These are phyloP conservation scores for Ogataea trehalophila DNA, from an alignment of 805 yeast genomes.

Conservation along the genomic window DNA sequence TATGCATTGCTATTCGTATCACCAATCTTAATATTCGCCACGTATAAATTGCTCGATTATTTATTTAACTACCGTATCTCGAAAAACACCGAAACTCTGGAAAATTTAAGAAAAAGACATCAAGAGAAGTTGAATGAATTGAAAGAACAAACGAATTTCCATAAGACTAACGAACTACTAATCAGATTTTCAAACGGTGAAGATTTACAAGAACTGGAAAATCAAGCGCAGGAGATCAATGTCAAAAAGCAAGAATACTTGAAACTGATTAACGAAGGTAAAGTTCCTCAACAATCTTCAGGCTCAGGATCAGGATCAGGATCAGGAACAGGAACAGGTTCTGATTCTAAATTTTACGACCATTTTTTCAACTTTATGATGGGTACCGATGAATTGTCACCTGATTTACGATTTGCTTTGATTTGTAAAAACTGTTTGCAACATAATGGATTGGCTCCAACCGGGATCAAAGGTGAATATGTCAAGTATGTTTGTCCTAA, in stretches of 20 bases:
- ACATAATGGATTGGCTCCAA: conserved; percentile 83
- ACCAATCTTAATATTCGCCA: conserved; percentile 13
- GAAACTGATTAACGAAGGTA: conserved; percentile 29
- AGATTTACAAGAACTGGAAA: conserved; percentile 36
- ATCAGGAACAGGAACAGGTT: conserved; percentile 1
- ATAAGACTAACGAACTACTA: conserved; percentile 69
- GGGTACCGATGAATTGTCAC: conserved; percentile 62
- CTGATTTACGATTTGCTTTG: conserved; percentile 62
- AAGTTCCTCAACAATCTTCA: conserved; percentile 8
- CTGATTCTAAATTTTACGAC: conserved; percentile 13
- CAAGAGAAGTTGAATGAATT: conserved; percentile 32
- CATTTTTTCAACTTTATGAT: conserved; percentile 40
- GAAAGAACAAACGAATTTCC: conserved; percentile 59
- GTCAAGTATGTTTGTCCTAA: conserved; percentile 60
- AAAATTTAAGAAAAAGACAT: conserved; percentile 28
- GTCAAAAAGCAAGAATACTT: conserved; percentile 36
- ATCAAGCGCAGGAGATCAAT: conserved; percentile 39
- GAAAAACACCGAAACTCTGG: conserved; percentile 21
- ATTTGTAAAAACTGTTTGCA: conserved; percentile 61
- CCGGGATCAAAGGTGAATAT: conserved; percentile 46
- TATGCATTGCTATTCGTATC: conserved; percentile 2
- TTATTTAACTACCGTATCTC: conserved; percentile 18
- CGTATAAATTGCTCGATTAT: conserved; percentile 12
- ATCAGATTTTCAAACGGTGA: conserved; percentile 55
- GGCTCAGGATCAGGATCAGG: conserved; percentile 8